phyloP scores from a whole-genome alignment of 1,139 yeast genomes.

The Debaryomyces subglobosus region DNA sequence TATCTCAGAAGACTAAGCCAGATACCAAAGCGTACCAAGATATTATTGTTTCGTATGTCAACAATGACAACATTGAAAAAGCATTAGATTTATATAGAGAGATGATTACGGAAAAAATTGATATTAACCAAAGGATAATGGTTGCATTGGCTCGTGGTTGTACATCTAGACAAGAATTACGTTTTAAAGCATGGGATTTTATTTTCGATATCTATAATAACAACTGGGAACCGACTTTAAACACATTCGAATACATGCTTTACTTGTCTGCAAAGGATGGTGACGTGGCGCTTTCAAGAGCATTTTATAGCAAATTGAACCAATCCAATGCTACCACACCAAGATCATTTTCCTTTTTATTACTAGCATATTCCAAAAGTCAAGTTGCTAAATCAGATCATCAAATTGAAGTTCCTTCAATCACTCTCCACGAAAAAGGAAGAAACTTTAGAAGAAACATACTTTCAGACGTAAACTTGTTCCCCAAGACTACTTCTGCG shows the following conservation, averaged over 20 bases:
- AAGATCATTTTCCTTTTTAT: slow-evolving; percentile 54
- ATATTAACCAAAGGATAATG: slow-evolving; percentile 50
- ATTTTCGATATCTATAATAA: slow-evolving; percentile 65
- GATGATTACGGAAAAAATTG: slow-evolving; percentile 45
- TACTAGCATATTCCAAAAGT: slow-evolving; percentile 58
- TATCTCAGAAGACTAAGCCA: slow-evolving; percentile 67
- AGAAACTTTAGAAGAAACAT: slow-evolving; percentile 49
- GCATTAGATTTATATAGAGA: slow-evolving; percentile 80
- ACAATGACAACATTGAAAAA: slow-evolving; percentile 63
- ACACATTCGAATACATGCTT: slow-evolving; percentile 69
- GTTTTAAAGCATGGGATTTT: slow-evolving; percentile 73
- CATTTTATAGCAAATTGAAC: slow-evolving; percentile 62
- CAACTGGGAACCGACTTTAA: slow-evolving; percentile 52
- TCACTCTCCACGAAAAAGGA: slow-evolving; percentile 50
- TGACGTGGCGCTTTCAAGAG: slow-evolving; percentile 74
- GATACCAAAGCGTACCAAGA: slow-evolving; percentile 68
- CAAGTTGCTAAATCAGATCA: slow-evolving; percentile 15
- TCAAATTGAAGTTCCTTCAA: slow-evolving; percentile 35
- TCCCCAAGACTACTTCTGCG: slow-evolving; percentile 19
- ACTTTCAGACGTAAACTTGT: slow-evolving; percentile 25
- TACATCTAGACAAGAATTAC: slow-evolving; percentile 51
- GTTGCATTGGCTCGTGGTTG: slow-evolving; percentile 78
- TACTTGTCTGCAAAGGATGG: slow-evolving; percentile 78
- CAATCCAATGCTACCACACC: slow-evolving; percentile 40
- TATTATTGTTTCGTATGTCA: slow-evolving; percentile 67